Base-by-base conservation (phyloP, 495 filamentous ascomycete species). In the Penicillium nucicola region DNA sequence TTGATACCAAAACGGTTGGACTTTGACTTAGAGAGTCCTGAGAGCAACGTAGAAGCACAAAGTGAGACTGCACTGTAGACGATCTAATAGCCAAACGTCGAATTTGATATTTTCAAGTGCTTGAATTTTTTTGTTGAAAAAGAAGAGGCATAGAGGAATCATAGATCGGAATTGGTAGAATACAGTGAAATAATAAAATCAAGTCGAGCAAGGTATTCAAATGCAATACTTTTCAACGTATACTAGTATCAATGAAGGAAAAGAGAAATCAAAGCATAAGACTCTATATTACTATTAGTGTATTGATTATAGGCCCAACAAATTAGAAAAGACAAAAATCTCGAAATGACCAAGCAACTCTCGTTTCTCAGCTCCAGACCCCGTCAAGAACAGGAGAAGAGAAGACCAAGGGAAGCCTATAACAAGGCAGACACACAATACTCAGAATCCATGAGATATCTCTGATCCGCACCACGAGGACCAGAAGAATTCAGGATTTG, bases 261-360 rank as follows among this genome's bases (percentile, higher is more conserved):
- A 40, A 20, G 35, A 23, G 35, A 23, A 33, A 30, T 42, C 19
- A 28, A 53, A 50, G 50, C 49, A 48, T 48, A 37, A 37, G 36
- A 41, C 17, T 32, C 39, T 58, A 47, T 55, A 65, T 65, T 65
- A 65, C 41, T 56, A 65, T 62, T 65, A 64, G 34, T 34, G 34
- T 45, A 56, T 54, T 25, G 40, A 44, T 39, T 35, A 42, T 30
- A 42, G n/a, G 23, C 40, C 53, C 14, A 23, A 60, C 43, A 61
- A 35, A 48, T 44, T 39, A 38, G 17, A 48, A 53, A 56, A 45
- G 18, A 52, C 28, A 33, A 54, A 50, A 48, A 48, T 58, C 58
- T 61, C 55, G 58, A 61, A 62, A 52, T 62, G 58, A 53, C 58
- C 61, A 57, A 62, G 61, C 58, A 55, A 54, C 58, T 57, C 33